Conservation (phyloP, 805 yeast species). For the Maudiozyma turicensis region DNA sequence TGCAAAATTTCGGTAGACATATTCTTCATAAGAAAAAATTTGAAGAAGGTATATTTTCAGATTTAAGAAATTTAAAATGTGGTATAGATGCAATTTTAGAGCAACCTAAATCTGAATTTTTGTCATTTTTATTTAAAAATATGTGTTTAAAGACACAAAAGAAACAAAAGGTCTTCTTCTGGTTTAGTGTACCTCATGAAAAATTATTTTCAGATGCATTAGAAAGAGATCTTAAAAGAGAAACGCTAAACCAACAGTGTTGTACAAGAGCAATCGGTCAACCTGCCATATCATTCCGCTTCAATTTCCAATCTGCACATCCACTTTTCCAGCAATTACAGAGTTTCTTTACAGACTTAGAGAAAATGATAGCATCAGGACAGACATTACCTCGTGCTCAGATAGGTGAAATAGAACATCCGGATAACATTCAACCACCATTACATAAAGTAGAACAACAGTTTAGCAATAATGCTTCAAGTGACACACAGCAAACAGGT, state of each 20-base stretch:
- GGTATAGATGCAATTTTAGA: conserved; percentile 84
- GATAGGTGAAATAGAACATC: not conserved
- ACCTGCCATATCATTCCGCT: conserved; percentile 71
- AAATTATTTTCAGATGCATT: conserved; percentile 86
- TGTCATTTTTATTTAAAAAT: conserved; percentile 76
- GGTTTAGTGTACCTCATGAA: conserved; percentile 95
- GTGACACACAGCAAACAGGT: not conserved
- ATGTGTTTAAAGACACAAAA: conserved; percentile 88
- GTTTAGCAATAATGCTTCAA: not conserved
- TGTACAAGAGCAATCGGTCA: conserved; percentile 67
- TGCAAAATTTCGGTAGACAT: conserved; percentile 82
- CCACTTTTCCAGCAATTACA: conserved; percentile 47
- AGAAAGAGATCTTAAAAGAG: conserved; percentile 84
- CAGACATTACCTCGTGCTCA: not conserved
- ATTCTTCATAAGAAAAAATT: conserved; percentile 83
- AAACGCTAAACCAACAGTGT: conserved; percentile 52
- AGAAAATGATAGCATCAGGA: not conserved
- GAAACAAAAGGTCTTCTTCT: conserved; percentile 92
- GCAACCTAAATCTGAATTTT: conserved; percentile 73
- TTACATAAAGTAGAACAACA: not conserved
- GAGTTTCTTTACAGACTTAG: not conserved
- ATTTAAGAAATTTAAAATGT: conserved; percentile 74
- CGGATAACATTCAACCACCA: not conserved
- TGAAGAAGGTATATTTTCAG: conserved; percentile 93
- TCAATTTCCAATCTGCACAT: conserved; percentile 36